Evolutionary conservation across 2,329 filamentous ascomycete genomes (phyloP).

Genomic region (Penicillium sclerotigenum): DNA sequence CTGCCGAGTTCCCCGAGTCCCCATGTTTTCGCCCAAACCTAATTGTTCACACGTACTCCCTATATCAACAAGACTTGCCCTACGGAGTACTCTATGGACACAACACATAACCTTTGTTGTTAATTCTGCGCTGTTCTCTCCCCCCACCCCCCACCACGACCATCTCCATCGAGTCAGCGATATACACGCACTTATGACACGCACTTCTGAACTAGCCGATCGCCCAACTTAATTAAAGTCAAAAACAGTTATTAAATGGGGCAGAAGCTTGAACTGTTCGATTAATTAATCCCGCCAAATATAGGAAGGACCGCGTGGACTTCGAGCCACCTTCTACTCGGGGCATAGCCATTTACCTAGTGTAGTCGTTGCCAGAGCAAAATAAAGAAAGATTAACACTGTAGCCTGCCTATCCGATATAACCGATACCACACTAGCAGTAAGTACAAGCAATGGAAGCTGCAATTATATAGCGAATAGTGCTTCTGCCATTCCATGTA

Average conservation of each 20-base stretch:
- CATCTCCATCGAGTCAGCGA: background rate
- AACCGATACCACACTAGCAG: background rate
- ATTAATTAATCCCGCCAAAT: background rate
- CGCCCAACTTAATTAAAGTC: background rate
- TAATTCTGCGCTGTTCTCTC: background rate
- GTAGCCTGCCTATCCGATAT: background rate
- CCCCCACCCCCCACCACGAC: slow-evolving; percentile 2
- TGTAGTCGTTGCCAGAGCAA: background rate
- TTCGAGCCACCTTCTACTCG: background rate
- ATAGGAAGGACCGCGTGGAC: background rate
- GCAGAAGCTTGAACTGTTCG: background rate
- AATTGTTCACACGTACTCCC: no score
- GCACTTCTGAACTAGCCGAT: slow-evolving; percentile 1
- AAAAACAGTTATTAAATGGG: background rate
- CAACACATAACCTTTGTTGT: background rate
- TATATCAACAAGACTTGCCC: background rate
- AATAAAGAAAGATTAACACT: background rate
- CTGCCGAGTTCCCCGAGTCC: background rate
- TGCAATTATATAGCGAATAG: background rate
- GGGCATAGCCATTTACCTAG: background rate
- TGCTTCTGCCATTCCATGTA: background rate
- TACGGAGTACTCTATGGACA: background rate
- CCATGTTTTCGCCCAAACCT: background rate
- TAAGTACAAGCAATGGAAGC: background rate
- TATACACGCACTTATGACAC: background rate